Evolutionary conservation across 192 early-diverging fungal species (phyloP), one percentile per base, ranked within the genome.

Genomic region (Funneliformis geosporum): DNA sequence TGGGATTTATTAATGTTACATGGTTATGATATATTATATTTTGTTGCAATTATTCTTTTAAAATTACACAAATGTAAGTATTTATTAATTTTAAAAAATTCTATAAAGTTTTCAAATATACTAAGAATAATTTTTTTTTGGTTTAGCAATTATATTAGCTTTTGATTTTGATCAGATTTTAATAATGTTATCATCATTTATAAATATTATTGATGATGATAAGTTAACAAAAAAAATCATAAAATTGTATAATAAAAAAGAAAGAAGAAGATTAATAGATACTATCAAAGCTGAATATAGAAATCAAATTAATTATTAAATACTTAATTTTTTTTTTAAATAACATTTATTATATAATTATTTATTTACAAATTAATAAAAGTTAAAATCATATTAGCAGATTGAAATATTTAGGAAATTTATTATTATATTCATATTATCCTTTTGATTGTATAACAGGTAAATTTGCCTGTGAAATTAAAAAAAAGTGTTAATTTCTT

Each of bases 21-120:
- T 70, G 89, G 89, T 3, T 90, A 86, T 78, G 87, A 90, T 76
- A 76, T 87, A 73, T 76, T 90, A 2, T 87, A 87, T 65, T 86
- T 83, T 80, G 85, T 85, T 71, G 87, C 89, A 12, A 28, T 90
- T 38, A 85, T 83, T 7, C 69, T 90, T 21, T 47, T 90, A 47
- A 85, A 86, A 38, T 84, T 64, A 23, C 59, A 84, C 76, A 78
- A 90, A 85, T 42, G 89, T 90, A 82, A 75, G 81, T 69, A 42
- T 21, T 73, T 2, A 27, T 46, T 66, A 12, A 23, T 40, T 60
- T 71, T 10, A 25, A 18, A 5, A 39, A 28, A 43, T 50, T 39
- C n/a, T 33, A 12, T n/a, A 47, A n/a, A 5, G 25, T 67, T 78
- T 18, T 4, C 12, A 21, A 7, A 12, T 1, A 64, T 21, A 81